Base-by-base conservation (phyloP, 2,329 filamentous ascomycete species). In the Ophiocordyceps camponoti-leonardi region DNA sequence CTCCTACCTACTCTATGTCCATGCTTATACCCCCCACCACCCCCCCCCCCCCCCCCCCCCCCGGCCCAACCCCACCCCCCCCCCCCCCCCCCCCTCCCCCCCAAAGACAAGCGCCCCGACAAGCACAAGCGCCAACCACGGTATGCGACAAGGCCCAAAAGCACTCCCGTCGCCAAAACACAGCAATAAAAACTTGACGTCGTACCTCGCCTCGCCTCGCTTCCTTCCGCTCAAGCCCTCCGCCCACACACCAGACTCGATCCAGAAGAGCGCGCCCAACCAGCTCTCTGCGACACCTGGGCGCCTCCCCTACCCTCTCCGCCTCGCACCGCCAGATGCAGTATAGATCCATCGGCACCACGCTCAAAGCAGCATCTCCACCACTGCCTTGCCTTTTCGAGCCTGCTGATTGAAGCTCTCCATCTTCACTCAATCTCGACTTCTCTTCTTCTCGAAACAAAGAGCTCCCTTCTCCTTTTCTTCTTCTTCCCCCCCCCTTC, bases 281-380 rank as follows among this genome's bases (percentile, higher is more conserved):
- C 69, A 69, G 67, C 67, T 68, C 69, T 70, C 67, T 68, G 68
- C 68, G 63, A 73, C 68, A 73, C 67, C 65, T 63, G 57, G 62
- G 56, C 62, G 61, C 59, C 61, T 63, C 60, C 64, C 62, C 63
- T 26, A 26, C 61, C 61, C 65, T 55, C 58, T 58, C 59, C 59
- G 58, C 57, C 67, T 69, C 67, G 67, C 67, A 66, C 67, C 67
- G 65, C 73, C 73, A 74, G 71, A 77, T 76, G 68, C 67, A 77
- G 73, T 74, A 75, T 76, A 77, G 73, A 69, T 67, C 71, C 69
- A 69, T 75, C 72, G 69, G 72, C 72, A 75, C 71, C 69, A 75
- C 71, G 67, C 73, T 74, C 73, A 74, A 77, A 76, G 65, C 66
- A 77, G 73, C 44, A 73, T 73, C 71, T 75, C 72, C 72, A 75